Conservation (phyloP, 2,329 filamentous ascomycete species). For the Monosporascus sp. region DNA sequence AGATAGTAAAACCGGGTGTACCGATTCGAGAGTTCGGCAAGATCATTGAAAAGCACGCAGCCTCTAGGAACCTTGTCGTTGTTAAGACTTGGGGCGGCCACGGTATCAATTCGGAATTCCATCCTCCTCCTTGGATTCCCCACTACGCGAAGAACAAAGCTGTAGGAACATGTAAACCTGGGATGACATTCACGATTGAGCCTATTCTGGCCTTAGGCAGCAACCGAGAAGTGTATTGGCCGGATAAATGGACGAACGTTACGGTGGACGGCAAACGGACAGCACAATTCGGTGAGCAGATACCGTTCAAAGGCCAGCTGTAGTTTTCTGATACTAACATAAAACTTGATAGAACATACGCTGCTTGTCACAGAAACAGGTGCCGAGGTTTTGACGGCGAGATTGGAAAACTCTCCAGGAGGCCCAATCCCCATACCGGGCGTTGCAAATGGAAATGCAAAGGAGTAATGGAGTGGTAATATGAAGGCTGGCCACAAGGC, state of each 20-base stretch:
- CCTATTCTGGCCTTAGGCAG: slow-evolving; percentile 92
- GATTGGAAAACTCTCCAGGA: slow-evolving; percentile 65
- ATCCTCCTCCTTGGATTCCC: slow-evolving; percentile 84
- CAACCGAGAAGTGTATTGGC: slow-evolving; percentile 88
- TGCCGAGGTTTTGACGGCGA: slow-evolving; percentile 72
- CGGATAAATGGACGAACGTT: slow-evolving; percentile 94
- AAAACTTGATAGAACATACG: slow-evolving; percentile 58
- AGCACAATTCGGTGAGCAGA: slow-evolving; percentile 73
- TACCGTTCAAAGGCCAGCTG: slow-evolving; percentile 4
- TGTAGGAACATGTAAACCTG: slow-evolving; percentile 81
- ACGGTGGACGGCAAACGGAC: slow-evolving; percentile 82
- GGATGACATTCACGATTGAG: slow-evolving; percentile 97
- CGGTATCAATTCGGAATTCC: slow-evolving; percentile 87
- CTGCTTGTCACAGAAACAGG: slow-evolving; percentile 78
- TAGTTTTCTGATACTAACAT: background rate
- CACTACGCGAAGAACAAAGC: slow-evolving; percentile 98
- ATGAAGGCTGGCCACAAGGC: no score
- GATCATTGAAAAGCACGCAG: slow-evolving; percentile 88
- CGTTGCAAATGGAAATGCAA: background rate
- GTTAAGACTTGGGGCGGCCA: slow-evolving; percentile 94
- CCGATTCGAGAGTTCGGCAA: slow-evolving; percentile 87
- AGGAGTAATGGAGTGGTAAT: no score
- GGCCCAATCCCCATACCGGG: slow-evolving; percentile 57
- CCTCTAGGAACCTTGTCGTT: slow-evolving; percentile 73
- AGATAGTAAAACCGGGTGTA: slow-evolving; percentile 83